Evolutionary conservation across 2,329 filamentous ascomycete species (phyloP).

Genomic region (Neoascochyta sp.): DNA sequence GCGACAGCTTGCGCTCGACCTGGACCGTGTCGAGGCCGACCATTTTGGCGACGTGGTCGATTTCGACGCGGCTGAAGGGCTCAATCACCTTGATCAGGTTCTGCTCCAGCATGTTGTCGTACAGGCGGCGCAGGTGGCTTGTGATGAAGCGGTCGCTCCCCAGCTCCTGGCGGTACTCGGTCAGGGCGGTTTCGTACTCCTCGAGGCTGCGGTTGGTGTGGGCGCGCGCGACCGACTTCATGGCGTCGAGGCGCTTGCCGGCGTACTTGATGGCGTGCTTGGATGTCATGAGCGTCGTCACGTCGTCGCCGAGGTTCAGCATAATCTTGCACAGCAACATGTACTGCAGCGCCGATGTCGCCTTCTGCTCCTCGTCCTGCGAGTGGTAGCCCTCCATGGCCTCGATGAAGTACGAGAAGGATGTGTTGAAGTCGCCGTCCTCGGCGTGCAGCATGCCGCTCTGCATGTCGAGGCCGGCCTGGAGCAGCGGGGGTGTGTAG

Average conservation of each 20-base stretch:
- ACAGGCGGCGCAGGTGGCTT: slow-evolving; percentile 89
- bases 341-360: slow-evolving; percentile 97
- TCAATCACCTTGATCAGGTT: slow-evolving; percentile 99
- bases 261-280: slow-evolving; percentile 98
- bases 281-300: slow-evolving; percentile 88
- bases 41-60: slow-evolving; percentile 95
- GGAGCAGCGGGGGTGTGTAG: slow-evolving; percentile 90
- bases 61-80: slow-evolving; percentile 95
- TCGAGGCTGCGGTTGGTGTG: slow-evolving; percentile 94
- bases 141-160: slow-evolving; percentile 94
- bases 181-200: slow-evolving; percentile 92
- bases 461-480: slow-evolving; percentile 98
- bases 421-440: slow-evolving; percentile 98
- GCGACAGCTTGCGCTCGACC: slow-evolving; percentile 95
- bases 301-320: slow-evolving; percentile 94
- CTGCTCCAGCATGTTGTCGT: slow-evolving; percentile 98
- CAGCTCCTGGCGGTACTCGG: slow-evolving; percentile 87
- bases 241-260: slow-evolving; percentile 91
- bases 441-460: slow-evolving; percentile 98
- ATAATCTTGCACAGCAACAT: slow-evolving; percentile 99
- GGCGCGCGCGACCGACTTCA: slow-evolving; percentile 96
- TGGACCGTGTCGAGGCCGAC: slow-evolving; percentile 93
- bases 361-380: slow-evolving; percentile 81
- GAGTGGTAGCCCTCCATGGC: slow-evolving; percentile 94
- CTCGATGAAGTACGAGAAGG: slow-evolving; percentile 99